Evolutionary conservation across 139 green algal species (phyloP).

Genomic region (Micractinium sp.): DNA sequence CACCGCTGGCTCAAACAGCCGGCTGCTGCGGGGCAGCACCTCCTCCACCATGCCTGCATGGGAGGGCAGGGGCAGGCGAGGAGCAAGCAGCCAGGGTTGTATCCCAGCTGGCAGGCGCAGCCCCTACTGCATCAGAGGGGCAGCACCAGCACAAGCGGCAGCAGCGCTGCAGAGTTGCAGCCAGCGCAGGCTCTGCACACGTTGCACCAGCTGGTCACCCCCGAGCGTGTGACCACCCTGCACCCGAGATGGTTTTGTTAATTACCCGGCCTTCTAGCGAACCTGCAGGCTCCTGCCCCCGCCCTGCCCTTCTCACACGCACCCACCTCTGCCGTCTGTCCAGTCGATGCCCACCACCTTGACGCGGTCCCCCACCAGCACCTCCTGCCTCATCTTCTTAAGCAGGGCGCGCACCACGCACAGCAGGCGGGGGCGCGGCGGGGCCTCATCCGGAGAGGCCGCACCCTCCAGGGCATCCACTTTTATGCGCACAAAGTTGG

Average conservation of each 20-base stretch:
- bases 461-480: constrained; percentile 31
- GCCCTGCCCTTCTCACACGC: background rate
- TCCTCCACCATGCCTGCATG: constrained; percentile 73
- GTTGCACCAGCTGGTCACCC: too few relatives aligned
- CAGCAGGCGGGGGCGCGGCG: constrained; percentile 72
- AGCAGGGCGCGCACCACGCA: constrained; percentile 87
- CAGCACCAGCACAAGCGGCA: background rate
- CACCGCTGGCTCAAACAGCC: constrained; percentile 83
- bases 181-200: too few relatives aligned
- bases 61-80: background rate
- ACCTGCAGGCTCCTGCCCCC: background rate
- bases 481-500: constrained; percentile 83
- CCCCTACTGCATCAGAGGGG: too few relatives aligned
- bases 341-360: constrained; percentile 84
- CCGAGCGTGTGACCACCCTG: too few relatives aligned
- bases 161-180: background rate
- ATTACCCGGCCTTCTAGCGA: too few relatives aligned
- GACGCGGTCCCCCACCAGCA: constrained; percentile 93
- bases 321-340: constrained; percentile 61
- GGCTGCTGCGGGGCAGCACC: constrained; percentile 68
- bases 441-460: background rate
- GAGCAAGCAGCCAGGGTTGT: too few relatives aligned
- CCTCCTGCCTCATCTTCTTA: constrained; percentile 87
- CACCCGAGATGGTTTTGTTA: background rate
- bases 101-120: too few relatives aligned